Evolutionary conservation across 2,329 filamentous ascomycete genomes (phyloP), one percentile per base, ranked within the genome.

Genomic region (Trichoderma arundinaceum): DNA sequence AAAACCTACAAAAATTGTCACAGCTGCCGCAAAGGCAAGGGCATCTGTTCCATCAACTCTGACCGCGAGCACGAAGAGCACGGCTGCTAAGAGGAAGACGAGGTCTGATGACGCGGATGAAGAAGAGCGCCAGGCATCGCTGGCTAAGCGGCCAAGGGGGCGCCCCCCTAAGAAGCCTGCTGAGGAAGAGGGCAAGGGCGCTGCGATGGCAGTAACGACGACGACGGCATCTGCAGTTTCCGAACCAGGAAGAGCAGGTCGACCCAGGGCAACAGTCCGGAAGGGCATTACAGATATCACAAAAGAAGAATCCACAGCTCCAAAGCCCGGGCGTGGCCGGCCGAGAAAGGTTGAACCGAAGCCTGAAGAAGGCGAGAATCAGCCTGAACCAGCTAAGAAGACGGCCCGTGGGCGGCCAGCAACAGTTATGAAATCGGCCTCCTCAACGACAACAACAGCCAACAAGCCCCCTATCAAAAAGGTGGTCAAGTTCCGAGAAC

Each of bases 401-500:
- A 71, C 72, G 48, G 74, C 70, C 48, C 74, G 74, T 44, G 69
- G 66, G 53, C 76, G 69, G 66, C 66, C 70, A 33, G 67, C 70
- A 44, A 66, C 72, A 15, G 67, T 71, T n/a, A 72, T 74, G 49
- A 79, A 77, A 35, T 70, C 75, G 6, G 74, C 74, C 4, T 68
- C 73, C 15, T 74, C 77, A 32, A 68, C 73, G 1, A 56, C 54
- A 12, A 74, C 77, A 39, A 68, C 72, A 2, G 73, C 75, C 41
- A 58, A 69, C 68, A 84, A 80, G 74, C 75, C 83, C 17, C 77
- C 80, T 5, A 75, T 80, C 39, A 88, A 85, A 78, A 90, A 88
- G 78, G 82, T 80, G 2, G 87, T 89, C 71, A 87, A 84, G 66
- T 89, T 89, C 73, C 82, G 88, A 72, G 85, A 86, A 70, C 84